Conservation (phyloP, 108 stramenopile species). For the Conticribra weissflogii region DNA sequence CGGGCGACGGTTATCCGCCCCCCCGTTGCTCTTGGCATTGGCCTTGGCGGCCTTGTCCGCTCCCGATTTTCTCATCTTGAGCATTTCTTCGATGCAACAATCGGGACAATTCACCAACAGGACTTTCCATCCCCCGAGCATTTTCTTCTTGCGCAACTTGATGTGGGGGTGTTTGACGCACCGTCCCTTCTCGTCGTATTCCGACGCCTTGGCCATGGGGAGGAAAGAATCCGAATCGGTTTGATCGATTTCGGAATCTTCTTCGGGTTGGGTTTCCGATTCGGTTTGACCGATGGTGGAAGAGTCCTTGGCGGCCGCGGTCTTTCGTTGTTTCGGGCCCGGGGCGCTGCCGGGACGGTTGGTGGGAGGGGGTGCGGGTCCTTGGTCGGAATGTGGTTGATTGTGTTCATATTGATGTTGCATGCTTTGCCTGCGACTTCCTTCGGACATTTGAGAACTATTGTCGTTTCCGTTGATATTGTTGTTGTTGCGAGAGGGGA, state of each 20-base stretch:
- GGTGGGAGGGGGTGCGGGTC: no score
- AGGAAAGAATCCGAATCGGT: neutral
- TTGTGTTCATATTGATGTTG: no score
- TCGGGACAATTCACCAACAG: slow-evolving; percentile 41
- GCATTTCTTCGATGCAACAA: slow-evolving; percentile 43
- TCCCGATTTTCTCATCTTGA: slow-evolving; percentile 27
- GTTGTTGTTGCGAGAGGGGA: no score
- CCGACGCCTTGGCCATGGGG: neutral
- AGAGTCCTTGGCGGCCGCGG: no score
- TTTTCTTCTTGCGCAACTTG: slow-evolving; percentile 42
- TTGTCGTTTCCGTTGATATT: no score
- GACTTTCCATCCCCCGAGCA: slow-evolving; percentile 52
- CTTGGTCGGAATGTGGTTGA: no score
- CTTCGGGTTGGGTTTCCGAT: neutral
- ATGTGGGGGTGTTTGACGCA: slow-evolving; percentile 48
- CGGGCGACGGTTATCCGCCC: neutral
- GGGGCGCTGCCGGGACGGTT: no score
- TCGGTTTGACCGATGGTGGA: slow-evolving; percentile 5
- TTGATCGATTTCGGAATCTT: neutral
- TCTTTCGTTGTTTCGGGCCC: no score
- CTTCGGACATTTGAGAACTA: no score
- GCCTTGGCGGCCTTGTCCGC: neutral
- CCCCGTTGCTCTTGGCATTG: neutral
- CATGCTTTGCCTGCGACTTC: no score
- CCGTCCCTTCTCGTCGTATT: slow-evolving; percentile 39